phyloP scores from a whole-genome alignment of 2,329 filamentous ascomycete species.

The Nemania sp. region DNA sequence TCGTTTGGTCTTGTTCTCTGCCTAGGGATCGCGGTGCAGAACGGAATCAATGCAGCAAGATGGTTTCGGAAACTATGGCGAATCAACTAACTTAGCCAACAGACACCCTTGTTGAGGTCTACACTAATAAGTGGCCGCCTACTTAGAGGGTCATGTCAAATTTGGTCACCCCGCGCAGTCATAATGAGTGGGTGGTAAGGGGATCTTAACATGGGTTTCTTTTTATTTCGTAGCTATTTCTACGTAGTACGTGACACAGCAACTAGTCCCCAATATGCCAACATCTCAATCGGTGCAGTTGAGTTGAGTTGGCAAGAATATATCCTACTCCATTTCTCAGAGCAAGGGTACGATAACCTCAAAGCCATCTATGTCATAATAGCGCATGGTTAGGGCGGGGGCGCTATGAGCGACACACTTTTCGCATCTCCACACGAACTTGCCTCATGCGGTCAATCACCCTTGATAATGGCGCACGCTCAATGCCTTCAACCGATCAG shows the following conservation, averaged over 20 bases:
- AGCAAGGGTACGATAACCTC: constrained; percentile 7
- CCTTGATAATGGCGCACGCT: constrained; percentile 2
- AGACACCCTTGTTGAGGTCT: not conserved
- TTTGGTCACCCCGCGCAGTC: too few relatives aligned
- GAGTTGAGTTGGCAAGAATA: constrained; percentile 5
- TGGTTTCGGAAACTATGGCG: not conserved
- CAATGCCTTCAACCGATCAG: constrained; percentile 12
- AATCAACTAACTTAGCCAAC: not conserved
- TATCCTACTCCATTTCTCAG: constrained; percentile 23
- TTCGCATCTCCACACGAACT: not conserved
- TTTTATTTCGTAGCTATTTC: not conserved
- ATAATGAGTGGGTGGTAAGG: not conserved
- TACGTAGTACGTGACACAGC: not conserved
- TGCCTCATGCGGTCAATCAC: not conserved
- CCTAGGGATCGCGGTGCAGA: not conserved
- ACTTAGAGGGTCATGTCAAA: not conserved
- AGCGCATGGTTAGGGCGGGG: not conserved
- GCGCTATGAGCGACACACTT: not conserved
- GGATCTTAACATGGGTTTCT: not conserved
- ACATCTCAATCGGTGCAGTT: not conserved
- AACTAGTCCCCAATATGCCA: not conserved
- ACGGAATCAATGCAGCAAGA: not conserved
- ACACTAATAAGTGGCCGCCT: not conserved
- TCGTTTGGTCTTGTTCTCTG: not conserved
- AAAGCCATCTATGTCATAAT: not conserved